Evolutionary conservation across 345 rosid species (phyloP), one percentile per base, ranked within the genome.

Genomic region (Schrenkiella parvula): DNA sequence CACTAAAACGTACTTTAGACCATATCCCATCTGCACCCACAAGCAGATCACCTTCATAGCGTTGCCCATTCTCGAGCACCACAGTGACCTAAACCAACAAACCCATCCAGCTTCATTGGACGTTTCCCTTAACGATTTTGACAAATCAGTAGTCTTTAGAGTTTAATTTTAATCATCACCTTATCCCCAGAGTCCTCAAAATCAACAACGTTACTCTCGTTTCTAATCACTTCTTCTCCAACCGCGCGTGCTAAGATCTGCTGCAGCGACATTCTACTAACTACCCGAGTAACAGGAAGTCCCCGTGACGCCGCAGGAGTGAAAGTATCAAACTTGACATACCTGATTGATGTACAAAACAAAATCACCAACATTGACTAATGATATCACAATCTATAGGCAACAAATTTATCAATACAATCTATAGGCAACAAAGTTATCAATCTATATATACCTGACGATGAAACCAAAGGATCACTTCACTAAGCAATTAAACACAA

Each of bases 11-110:
- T 77, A 95, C 99, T 90, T 88, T 95, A n/a, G 99, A 95, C 93
- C 96, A 64, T 72, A 95, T 95, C 57, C 99, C 99, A 81, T 95
- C 97, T 47, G 96, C 96, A 66, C 96, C 97, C 60, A 95, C 89
- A 46, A 91, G 90, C 67, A 95, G 77, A 80, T 95, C 97, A 47
- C 99, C 99, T 68, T 86, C 85, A 64, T 68, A 86, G 0, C 73
- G 76, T 29, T 86, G 75, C 31, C 96, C 99, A 78, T 88, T 86
- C 82, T 91, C 96, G 13, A 95, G 91, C 60, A 68, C 77, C 69
- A 86, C 99, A 2, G 87, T 80, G 5, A 95, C 95, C 99, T 93
- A 80, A 51, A 71, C 59, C 21, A 58, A 42, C 67, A 82, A 67
- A 21, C 66, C 68, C 44, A 74, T 42, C 44, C 57, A 72, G 2